phyloP scores from a whole-genome alignment of 495 filamentous ascomycete genomes.

The Penicillium subrubescens region DNA sequence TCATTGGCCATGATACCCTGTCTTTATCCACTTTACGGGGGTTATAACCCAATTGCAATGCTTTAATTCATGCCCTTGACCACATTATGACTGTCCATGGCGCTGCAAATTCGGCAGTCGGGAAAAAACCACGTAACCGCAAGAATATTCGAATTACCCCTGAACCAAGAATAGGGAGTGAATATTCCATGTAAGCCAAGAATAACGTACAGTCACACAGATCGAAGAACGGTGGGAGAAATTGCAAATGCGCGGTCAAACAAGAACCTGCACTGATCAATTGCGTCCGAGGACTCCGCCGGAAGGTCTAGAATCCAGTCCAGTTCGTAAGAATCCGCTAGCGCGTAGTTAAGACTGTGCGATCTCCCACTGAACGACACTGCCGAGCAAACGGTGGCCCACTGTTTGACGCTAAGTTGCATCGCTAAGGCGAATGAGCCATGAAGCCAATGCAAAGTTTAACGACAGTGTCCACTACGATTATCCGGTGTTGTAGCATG shows the following conservation, averaged over 20 bases:
- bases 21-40: not conserved
- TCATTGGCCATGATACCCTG: too few relatives aligned
- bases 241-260: not conserved
- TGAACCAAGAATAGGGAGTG: not conserved
- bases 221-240: not conserved
- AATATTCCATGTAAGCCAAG: not conserved
- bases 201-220: not conserved
- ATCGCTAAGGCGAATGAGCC: constrained; percentile 33
- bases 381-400: constrained; percentile 12
- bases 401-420: constrained; percentile 16
- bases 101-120: constrained; percentile 9
- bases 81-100: constrained; percentile 4
- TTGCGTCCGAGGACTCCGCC: not conserved
- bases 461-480: not conserved
- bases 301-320: constrained; percentile 10
- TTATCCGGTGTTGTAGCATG: not conserved
- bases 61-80: constrained; percentile 13
- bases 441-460: not conserved
- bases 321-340: constrained; percentile 8
- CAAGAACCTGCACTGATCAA: not conserved
- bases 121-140: constrained; percentile 3
- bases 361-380: constrained; percentile 13
- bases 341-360: not conserved
- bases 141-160: not conserved
- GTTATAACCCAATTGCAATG: constrained; percentile 5